Base-by-base conservation (phyloP, 1,284 basidiomycete genomes). In the Tilletia setariae region DNA sequence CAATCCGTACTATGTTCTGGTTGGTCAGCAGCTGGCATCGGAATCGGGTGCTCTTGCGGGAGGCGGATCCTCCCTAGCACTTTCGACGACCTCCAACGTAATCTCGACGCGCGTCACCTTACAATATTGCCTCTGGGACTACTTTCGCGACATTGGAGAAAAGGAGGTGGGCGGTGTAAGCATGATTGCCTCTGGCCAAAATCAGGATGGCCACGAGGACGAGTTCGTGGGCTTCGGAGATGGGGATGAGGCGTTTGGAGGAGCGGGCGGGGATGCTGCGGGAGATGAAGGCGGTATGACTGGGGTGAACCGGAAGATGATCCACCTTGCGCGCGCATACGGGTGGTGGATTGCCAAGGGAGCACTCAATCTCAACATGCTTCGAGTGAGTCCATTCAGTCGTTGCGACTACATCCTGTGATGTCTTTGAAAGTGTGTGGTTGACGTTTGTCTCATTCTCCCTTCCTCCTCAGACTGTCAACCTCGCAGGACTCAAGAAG, bases 51-150 rank as follows among this genome's bases (percentile, higher is more conserved):
- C 63, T 19, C 35, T 15, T n/a, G 90, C 7, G 3, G 56, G 28
- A 25, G 56, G 56, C 25, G 56, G 56, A 13, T 30, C 56, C 32
- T 25, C 32, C 16, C 28, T 61, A 15, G 56, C 56, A 8, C 28
- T 21, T 30, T 61, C 56, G 1, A 32, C 56, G 1, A 61, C 56
- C 23, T 61, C 56, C 15, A 30, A 30, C 3, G 30, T 61, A 11
- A 61, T 61, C 56, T 61, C 56, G 3, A 90, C 94, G 78, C 90
- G 89, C 74, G 90, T 98, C 75, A 98, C 96, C 0, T 85, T 98
- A 49, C 96, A 98, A 80, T 99, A 93, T 83, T 93, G 90, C 75
- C 85, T 98, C 7, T 99, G 96, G 96, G 96, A 99, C 82, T 94
- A 98, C 79, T 84, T 98, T 43, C 90, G 95, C 11, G 92, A 93